Evolutionary conservation across 1,139 yeast genomes (phyloP).

Genomic region (Petasospora rhodanensis): DNA sequence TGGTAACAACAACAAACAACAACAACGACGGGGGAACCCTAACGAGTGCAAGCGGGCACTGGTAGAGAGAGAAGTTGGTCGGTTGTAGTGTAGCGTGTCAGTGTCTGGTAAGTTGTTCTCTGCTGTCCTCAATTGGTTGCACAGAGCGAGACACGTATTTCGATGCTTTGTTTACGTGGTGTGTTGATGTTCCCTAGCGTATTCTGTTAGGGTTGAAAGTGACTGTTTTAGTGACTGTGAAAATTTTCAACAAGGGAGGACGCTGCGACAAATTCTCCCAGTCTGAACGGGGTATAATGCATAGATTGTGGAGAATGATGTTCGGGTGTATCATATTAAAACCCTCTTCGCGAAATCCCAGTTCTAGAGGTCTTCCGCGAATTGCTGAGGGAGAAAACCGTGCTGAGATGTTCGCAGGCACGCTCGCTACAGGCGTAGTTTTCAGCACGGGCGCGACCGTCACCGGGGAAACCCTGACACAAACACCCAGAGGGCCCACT

Average conservation of each 20-base stretch:
- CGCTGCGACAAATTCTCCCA: background rate
- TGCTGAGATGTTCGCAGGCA: background rate
- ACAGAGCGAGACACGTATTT: background rate
- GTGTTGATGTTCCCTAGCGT: slow-evolving; percentile 17
- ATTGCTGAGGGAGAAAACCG: slow-evolving; percentile 1
- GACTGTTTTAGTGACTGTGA: slow-evolving; percentile 22
- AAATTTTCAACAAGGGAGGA: slow-evolving; percentile 9
- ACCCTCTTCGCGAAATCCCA: slow-evolving; percentile 1
- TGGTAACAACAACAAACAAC: too few relatives aligned
- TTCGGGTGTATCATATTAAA: slow-evolving; percentile 1
- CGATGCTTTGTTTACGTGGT: slow-evolving; percentile 8
- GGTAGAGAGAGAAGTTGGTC: too few relatives aligned
- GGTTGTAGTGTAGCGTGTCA: too few relatives aligned
- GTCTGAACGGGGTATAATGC: background rate
- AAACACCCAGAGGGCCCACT: too few relatives aligned
- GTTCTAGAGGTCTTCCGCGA: slow-evolving; percentile 1
- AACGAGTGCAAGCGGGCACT: too few relatives aligned
- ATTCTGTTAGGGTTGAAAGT: slow-evolving; percentile 14
- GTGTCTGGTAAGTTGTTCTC: too few relatives aligned
- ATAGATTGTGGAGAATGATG: background rate
- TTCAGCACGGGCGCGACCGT: background rate
- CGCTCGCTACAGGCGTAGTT: background rate
- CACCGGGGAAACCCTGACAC: background rate
- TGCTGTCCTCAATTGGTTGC: background rate
- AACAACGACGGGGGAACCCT: too few relatives aligned